Conservation (phyloP, 176 grass and related monocot species). For the Carex parvula region DNA sequence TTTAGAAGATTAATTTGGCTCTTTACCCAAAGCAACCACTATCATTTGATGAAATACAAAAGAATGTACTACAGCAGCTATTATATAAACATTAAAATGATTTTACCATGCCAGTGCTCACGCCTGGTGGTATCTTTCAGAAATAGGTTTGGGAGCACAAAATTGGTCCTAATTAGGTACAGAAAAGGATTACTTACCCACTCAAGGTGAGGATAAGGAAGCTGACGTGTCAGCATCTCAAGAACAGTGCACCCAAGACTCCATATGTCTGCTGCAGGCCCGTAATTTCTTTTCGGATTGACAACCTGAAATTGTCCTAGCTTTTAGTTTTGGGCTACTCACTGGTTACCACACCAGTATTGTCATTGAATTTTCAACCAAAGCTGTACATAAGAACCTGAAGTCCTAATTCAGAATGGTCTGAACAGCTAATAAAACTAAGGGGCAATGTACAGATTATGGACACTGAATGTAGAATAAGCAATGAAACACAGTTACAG, state of each 20-base stretch:
- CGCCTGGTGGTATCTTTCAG: neutral
- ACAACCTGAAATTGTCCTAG: conserved; percentile 45
- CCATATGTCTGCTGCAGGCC: conserved; percentile 84
- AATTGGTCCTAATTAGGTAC: conserved; percentile 1
- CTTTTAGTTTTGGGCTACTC: neutral
- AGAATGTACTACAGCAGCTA: neutral
- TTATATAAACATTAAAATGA: neutral
- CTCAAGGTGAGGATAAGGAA: conserved; percentile 79
- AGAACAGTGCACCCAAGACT: conserved; percentile 85
- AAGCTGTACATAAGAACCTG: neutral
- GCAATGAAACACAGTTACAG: neutral
- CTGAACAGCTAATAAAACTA: neutral
- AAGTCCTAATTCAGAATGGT: neutral
- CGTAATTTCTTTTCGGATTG: conserved; percentile 76
- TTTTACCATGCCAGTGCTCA: neutral
- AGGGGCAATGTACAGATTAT: neutral
- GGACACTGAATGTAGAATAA: neutral
- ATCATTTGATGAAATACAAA: neutral
- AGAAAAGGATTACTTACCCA: conserved; percentile 48
- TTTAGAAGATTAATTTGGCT: neutral
- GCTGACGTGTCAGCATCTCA: conserved; percentile 84
- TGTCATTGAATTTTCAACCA: neutral
- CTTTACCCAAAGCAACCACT: neutral
- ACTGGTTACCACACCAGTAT: neutral
- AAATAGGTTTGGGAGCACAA: neutral